Evolutionary conservation across 768 basidiomycete genomes (phyloP).

Genomic region (Tylopilus felleus): DNA sequence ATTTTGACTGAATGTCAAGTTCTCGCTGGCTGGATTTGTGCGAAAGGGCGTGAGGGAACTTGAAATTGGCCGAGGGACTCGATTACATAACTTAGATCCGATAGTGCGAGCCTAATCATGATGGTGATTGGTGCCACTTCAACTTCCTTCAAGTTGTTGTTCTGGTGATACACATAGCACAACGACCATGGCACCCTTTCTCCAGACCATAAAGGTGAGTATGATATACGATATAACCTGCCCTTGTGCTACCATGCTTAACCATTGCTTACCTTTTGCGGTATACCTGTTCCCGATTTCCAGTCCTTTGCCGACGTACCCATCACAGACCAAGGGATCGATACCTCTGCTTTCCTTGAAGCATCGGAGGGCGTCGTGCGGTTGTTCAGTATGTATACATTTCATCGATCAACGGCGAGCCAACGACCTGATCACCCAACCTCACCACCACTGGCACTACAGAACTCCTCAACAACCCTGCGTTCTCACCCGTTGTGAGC

Average conservation of each 20-base stretch:
- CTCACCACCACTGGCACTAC: not conserved
- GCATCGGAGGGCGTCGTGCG: slow-evolving; percentile 86
- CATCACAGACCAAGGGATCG: slow-evolving; percentile 80
- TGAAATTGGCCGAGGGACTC: not conserved
- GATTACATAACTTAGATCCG: not conserved
- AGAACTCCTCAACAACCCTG: slow-evolving; percentile 35
- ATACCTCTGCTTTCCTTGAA: slow-evolving; percentile 84
- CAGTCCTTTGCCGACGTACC: slow-evolving; percentile 95
- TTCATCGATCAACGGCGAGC: not conserved
- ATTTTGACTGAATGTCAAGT: too few relatives aligned
- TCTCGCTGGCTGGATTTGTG: too few relatives aligned
- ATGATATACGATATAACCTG: too few relatives aligned
- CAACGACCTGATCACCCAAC: not conserved
- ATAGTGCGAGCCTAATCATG: not conserved
- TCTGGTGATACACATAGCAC: slow-evolving; percentile 2
- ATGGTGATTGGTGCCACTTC: not conserved
- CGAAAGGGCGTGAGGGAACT: too few relatives aligned
- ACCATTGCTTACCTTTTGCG: not conserved
- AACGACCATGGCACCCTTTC: slow-evolving; percentile 66
- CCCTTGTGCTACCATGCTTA: not conserved
- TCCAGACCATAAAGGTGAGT: slow-evolving; percentile 64
- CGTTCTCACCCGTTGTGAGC: slow-evolving; percentile 77
- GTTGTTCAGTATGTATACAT: slow-evolving; percentile 69
- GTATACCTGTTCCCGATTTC: not conserved
- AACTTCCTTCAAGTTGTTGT: not conserved